A percentile compares a stretch with the other conserved stretches of the same genome.
Conservation (phyloP, 208 protist species). For the Wallacemonas sp. region DNA sequence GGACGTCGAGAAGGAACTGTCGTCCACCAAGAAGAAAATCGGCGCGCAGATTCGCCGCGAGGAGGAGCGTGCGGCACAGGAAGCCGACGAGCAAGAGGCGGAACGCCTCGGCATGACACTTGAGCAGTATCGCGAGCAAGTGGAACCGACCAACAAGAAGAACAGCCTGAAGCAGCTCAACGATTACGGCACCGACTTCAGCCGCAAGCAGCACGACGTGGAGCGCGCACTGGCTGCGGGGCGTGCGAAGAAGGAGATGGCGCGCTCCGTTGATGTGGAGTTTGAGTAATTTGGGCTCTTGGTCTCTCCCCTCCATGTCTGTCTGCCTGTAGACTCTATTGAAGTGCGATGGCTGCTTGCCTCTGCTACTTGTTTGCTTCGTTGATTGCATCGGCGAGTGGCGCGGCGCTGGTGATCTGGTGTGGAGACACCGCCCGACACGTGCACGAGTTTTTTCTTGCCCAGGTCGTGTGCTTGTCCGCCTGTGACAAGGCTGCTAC, state of each 20-base stretch:
- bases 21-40: constrained; percentile 44
- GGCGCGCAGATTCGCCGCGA: constrained; percentile 21
- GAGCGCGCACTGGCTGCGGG: constrained; percentile 29
- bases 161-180: constrained; percentile 9
- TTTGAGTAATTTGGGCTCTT: too few relatives aligned
- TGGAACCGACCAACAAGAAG: constrained; percentile 6
- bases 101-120: constrained; percentile 67
- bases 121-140: constrained; percentile 48
- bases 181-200: constrained; percentile 1
- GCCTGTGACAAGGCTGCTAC: too few relatives aligned
- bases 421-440: too few relatives aligned
- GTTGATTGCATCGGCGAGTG: too few relatives aligned
- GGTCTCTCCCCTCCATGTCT: too few relatives aligned
- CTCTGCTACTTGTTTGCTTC: too few relatives aligned
- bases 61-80: constrained; percentile 57
- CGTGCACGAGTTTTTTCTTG: too few relatives aligned
- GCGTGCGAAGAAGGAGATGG: constrained; percentile 53
- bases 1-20: constrained; percentile 91
- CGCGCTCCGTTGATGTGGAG: constrained; percentile 19
- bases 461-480: too few relatives aligned
- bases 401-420: too few relatives aligned
- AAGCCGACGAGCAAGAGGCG: constrained; percentile 55
- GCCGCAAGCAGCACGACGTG: constrained; percentile 25
- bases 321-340: too few relatives aligned
- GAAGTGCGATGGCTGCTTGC: too few relatives aligned